Evolutionary conservation across 176 grass and related monocot genomes (phyloP).

Genomic region (barley (Hordeum vulgare)): MorexV3_pseudomolecules_assembly NC_058523.1:543846583-543847082

Average conservation of each 20-base stretch:
- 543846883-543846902: conserved; percentile 96
- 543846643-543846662: too few species aligned
- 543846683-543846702: too few species aligned
- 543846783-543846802: neutral
- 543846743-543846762: conserved; percentile 6
- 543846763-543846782: neutral
- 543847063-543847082: neutral
- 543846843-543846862: conserved; percentile 90
- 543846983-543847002: neutral
- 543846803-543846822: conserved; percentile 15
- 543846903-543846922: conserved; percentile 93
- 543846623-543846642: too few species aligned
- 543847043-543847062: neutral
- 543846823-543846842: conserved; percentile 61
- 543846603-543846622: too few species aligned
- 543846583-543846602: neutral
- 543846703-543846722: too few species aligned
- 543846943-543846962: conserved; percentile 7
- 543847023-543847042: neutral
- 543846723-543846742: neutral
- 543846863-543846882: conserved; percentile 96
- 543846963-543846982: neutral
- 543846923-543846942: conserved; percentile 86
- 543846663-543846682: too few species aligned
- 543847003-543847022: neutral